These are phyloP conservation scores for Theileria parva DNA, from an alignment of 169 alveolate species.

Conservation along the genomic window DNA sequence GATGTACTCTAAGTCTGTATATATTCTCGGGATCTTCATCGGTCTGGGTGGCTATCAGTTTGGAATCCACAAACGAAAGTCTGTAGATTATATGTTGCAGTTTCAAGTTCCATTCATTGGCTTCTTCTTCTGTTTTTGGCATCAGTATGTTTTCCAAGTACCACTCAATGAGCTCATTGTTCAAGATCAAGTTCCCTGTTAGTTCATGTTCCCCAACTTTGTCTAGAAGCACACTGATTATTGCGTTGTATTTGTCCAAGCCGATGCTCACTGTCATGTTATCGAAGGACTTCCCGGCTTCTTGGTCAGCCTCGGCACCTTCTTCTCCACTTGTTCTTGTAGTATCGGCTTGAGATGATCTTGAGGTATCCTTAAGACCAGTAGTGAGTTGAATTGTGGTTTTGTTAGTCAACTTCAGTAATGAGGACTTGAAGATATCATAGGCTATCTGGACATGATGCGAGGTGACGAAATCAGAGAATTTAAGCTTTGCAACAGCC, in stretches of 20 bases:
- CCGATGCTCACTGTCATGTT: constrained; percentile 40
- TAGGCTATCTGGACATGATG: constrained; percentile 92
- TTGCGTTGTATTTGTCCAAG: constrained; percentile 69
- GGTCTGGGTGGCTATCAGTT: constrained; percentile 59
- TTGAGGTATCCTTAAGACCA: constrained; percentile 13
- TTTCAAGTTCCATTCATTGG: constrained; percentile 74
- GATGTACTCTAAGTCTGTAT: constrained; percentile 70
- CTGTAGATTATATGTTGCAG: constrained; percentile 70
- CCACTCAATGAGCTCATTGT: constrained; percentile 73
- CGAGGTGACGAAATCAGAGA: constrained; percentile 85
- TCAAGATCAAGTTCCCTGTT: constrained; percentile 63
- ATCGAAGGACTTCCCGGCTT: constrained; percentile 6
- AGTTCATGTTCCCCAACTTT: constrained; percentile 71
- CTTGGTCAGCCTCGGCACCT: background rate
- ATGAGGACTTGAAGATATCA: constrained; percentile 85
- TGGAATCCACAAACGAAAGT: constrained; percentile 70
- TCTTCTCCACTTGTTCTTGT: constrained; percentile 31
- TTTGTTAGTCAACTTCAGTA: constrained; percentile 73
- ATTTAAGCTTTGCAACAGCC: constrained; percentile 93
- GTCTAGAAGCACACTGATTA: constrained; percentile 73
- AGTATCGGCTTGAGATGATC: constrained; percentile 23
- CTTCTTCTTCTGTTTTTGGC: constrained; percentile 73
- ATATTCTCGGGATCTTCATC: constrained; percentile 66
- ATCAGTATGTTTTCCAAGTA: constrained; percentile 67
- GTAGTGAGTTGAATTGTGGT: constrained; percentile 53